Base-by-base conservation (phyloP, 1,139 yeast species). In the Blastobotrys petasosporus region DNA sequence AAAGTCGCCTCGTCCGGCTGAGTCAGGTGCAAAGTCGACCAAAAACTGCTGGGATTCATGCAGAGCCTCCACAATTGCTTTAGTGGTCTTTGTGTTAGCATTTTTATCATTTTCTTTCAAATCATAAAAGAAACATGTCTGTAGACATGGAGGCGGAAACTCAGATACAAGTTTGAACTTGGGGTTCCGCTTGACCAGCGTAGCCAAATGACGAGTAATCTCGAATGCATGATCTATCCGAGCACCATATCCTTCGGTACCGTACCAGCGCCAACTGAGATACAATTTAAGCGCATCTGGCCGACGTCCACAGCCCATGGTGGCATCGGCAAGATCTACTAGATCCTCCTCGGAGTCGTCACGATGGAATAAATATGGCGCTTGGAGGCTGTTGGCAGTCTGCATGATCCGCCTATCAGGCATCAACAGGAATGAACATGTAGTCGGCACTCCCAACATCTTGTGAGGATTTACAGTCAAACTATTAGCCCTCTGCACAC, bases 291-390 rank as follows among this genome's bases (percentile, higher is more conserved):
- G 69, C 1, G 94, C 77, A 63, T 86, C 95, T 0, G 94, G 80
- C 46, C 95, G 73, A 56, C 95, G 76, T 5, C 95, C 95, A 62
- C 95, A 86, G 6, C 94, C 95, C 94, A 86, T 82, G 5, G 95
- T 86, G 8, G 94, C 94, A 60, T 85, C 94, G 0, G 94, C 95
- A 50, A 86, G 73, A 56, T 86, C 95, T 59, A 71, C 84, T 61
- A 80, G 79, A 15, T 68, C 73, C 38, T 64, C 70, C 9, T 69
- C 72, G 29, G 64, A 67, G 16, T 61, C 51, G 32, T 79, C 78
- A 16, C 33, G 28, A 59, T 86, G 95, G 74, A 85, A 86, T 41
- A 86, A 68, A 59, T 86, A 86, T 2, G 94, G 94, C 0, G 95
- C 95, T 40, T 75, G 69, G 44, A 86, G 68, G 1, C 94, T 81